A percentile compares a stretch with the other conserved stretches of the same genome.
These are phyloP conservation scores for Salisapilia sapeloensis DNA, from an alignment of 352 stramenopile genomes.

Conservation along the genomic window DNA sequence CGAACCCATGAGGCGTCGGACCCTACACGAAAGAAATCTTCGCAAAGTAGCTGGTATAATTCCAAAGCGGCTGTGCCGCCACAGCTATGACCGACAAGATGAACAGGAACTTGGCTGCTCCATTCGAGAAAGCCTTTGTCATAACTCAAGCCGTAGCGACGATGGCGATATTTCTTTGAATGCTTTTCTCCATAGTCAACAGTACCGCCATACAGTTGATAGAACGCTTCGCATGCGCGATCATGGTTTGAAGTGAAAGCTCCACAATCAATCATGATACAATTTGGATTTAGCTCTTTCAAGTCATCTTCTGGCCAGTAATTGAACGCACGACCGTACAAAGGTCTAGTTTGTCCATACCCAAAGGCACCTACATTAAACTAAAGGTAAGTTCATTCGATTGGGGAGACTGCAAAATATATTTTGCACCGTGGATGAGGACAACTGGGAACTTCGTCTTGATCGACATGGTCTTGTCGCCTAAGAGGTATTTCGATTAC, in stretches of 20 bases:
- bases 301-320: conserved; percentile 43
- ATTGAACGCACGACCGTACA: conserved; percentile 20
- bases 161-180: conserved; percentile 11
- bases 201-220: conserved; percentile 28
- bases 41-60: conserved; percentile 45
- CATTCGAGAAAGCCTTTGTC: conserved; percentile 11
- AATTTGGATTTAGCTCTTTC: conserved; percentile 26
- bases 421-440: conserved; percentile 27
- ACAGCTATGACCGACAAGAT: conserved; percentile 48
- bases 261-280: conserved; percentile 40
- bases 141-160: conserved; percentile 27
- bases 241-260: conserved; percentile 47
- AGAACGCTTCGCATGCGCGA: conserved; percentile 46
- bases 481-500: no score
- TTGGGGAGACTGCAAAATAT: neutral
- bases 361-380: conserved; percentile 26
- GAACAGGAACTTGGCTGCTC: conserved; percentile 27
- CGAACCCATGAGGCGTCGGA: conserved; percentile 29
- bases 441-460: conserved; percentile 35
- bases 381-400: neutral
- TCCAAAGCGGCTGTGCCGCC: conserved; percentile 46
- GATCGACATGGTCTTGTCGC: no score
- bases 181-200: conserved; percentile 51
- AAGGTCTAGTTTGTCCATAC: conserved; percentile 20
- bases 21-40: conserved; percentile 34